Percentiles rank a stretch among this genome's conserved stretches.
phyloP scores from a whole-genome alignment of 345 rosid genomes.

The Noccaea caerulescens region DNA sequence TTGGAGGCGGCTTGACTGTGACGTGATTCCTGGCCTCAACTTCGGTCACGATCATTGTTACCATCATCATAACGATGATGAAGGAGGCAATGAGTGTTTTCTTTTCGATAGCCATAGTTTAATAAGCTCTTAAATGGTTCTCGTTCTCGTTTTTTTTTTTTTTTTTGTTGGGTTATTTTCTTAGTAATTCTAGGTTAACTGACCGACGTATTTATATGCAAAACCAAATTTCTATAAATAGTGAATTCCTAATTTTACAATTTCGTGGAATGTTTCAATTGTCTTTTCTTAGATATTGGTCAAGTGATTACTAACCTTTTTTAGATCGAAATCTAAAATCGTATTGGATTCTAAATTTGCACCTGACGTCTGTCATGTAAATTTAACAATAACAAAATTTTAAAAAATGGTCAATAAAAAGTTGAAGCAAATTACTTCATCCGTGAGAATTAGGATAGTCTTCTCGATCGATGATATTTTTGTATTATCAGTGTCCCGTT shows the following conservation, averaged over 20 bases:
- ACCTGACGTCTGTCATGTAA: background rate
- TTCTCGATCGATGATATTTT: no score
- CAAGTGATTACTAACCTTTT: background rate
- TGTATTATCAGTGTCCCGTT: no score
- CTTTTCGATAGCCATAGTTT: slow-evolving; percentile 42
- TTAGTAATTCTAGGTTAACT: background rate
- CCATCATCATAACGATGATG: slow-evolving; percentile 36
- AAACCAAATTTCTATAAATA: slow-evolving; percentile 20
- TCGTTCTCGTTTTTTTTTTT: background rate
- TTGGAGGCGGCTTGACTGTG: slow-evolving; percentile 33
- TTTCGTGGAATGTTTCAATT: slow-evolving; percentile 28
- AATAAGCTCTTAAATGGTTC: slow-evolving; percentile 31
- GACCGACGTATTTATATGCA: slow-evolving; percentile 15
- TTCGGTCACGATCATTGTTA: slow-evolving; percentile 32
- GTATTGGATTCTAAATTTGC: slow-evolving; percentile 16
- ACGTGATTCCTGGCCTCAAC: slow-evolving; percentile 40
- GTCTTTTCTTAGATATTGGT: slow-evolving; percentile 26
- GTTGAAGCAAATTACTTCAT: no score
- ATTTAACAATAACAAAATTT: background rate
- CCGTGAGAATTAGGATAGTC: no score
- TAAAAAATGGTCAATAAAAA: background rate
- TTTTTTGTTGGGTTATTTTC: background rate
- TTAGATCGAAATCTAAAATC: slow-evolving; percentile 22
- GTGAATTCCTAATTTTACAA: slow-evolving; percentile 17
- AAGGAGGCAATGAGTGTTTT: slow-evolving; percentile 37